Base-by-base conservation (phyloP, 2,329 filamentous ascomycete genomes). In the Magnaporthiopsis poae region DNA sequence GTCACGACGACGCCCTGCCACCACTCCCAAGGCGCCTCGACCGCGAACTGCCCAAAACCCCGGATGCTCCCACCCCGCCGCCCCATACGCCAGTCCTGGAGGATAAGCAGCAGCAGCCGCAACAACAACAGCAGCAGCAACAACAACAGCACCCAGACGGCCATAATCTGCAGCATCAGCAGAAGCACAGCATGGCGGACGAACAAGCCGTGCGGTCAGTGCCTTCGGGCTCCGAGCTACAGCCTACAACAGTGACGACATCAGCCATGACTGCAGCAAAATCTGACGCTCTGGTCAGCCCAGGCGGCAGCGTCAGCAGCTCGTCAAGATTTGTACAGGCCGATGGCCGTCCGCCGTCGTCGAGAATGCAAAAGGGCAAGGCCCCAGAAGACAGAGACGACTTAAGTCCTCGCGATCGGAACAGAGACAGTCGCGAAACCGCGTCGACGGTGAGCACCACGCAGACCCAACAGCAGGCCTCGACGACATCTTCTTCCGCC, bases 401-500 rank as follows among this genome's bases (percentile, higher is more conserved):
- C 35, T 67, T 73, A 66, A 75, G 73, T 68, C 72, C 75, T 67
- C 72, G 73, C 68, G 77, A 72, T 31, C 72, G 73, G 65, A 77
- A 80, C 68, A 78, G 83, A 61, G 80, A 79, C 69, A 86, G 84
- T 70, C 80, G 82, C 63, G 83, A 84, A 70, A 85, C 83, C 3
- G 81, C 84, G 67, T 77, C 80, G 36, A 83, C 82, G 29, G 75
- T 77, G 15, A 84, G 81, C 72, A 81, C 77, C 70, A 81, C 77
- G 8, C 39, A 64, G 13, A 78, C 80, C 12, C 82, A 81, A 65
- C 81, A 81, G 65, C 82, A 78, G 64, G 73, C 76, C 21, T 86
- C 83, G 7, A 77, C 78, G 11, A 9, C 46, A 56, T 78, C 83
- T 67, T 84, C 83, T 0, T 86, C 84, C 3, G 80, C 80, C 11